Base-by-base conservation (phyloP, 2,329 filamentous ascomycete species). In the Ceratocystis variospora region DNA sequence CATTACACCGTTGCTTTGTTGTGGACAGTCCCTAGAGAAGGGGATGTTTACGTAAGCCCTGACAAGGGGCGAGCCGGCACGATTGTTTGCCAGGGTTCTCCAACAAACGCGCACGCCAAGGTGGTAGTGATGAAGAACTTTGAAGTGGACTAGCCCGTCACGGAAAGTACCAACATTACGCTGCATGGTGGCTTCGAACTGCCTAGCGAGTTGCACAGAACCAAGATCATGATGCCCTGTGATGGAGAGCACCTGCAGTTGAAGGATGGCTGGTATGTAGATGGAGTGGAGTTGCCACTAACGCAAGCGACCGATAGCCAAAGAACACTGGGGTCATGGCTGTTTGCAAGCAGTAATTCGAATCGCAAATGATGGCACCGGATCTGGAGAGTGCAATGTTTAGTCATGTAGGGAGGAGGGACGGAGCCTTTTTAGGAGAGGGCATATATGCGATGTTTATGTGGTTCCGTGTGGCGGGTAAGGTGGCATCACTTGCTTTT, bases 41-140 rank as follows among this genome's bases (percentile, higher is more conserved):
- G 63, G 10, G 50, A 65, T 45, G 41, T 46, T 6, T 61, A 65
- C 19, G 37, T 50, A 45, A 48, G 61, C 25, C 63, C 63, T 8
- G 55, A 61, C 55, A 59, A 22, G 25, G 63, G 63, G 33, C 59
- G 37, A 45, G 45, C 33, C 5, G 50, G 50, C 7, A 41, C 55
- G 19, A 65, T 65, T 65, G 37, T 65, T n/a, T 65, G 63, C 22
- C 33, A 65, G 15, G 63, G 63, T 0, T 46, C n/a, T 15, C 44
- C 61, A 7, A 50, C 28, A 45, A 59, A 45, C 19, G 63, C 31
- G 3, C 28, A 45, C 1, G 12, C 37, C 7, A 57, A 59, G 53
- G 55, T 65, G 55, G 63, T 65, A 22, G 63, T 65, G 63, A 65
- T 65, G 63, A 61, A 65, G 17, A 65, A 65, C 44, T 65, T 65